Percentiles rank a stretch among this genome's conserved stretches.
phyloP scores from a whole-genome alignment of 2,329 filamentous ascomycete species.

The Alternaria novae-zelandiae region DNA sequence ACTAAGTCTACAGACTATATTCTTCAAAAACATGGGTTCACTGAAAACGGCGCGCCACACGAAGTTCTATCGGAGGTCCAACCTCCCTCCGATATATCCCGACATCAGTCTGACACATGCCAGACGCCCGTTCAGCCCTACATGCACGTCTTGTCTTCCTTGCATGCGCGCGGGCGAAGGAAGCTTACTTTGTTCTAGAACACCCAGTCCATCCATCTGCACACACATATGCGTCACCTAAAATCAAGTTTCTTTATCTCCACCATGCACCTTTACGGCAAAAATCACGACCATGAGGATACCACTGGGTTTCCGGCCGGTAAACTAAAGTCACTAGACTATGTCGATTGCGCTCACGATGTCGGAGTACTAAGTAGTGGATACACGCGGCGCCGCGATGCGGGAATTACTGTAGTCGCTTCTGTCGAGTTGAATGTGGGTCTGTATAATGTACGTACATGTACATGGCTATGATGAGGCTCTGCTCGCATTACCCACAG shows the following conservation, averaged over 20 bases:
- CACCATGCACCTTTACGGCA: conserved; percentile 3
- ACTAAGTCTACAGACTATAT: rapidly evolving
- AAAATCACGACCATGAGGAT: background rate
- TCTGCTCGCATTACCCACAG: conserved; percentile 11
- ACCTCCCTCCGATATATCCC: conserved; percentile 12
- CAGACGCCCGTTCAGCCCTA: conserved; percentile 25
- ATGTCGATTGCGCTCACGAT: background rate
- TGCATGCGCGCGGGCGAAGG: background rate
- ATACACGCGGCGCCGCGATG: background rate
- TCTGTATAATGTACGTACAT: background rate
- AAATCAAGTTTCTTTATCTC: conserved; percentile 18
- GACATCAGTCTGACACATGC: conserved; percentile 13
- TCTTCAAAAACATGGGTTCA: background rate
- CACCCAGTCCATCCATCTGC: background rate
- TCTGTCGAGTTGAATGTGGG: no score
- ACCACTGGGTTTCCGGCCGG: conserved; percentile 9
- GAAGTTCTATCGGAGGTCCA: background rate
- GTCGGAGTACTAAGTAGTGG: no score
- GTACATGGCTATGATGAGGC: conserved; percentile 1
- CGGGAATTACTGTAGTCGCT: no score
- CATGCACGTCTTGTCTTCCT: conserved; percentile 5
- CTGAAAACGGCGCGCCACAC: background rate
- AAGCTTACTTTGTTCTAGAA: conserved; percentile 9
- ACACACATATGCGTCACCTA: background rate
- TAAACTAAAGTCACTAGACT: background rate